These are phyloP conservation scores for Ligustrum vulgare DNA, from an alignment of 257 asterid genomes.

Conservation along the genomic window DNA sequence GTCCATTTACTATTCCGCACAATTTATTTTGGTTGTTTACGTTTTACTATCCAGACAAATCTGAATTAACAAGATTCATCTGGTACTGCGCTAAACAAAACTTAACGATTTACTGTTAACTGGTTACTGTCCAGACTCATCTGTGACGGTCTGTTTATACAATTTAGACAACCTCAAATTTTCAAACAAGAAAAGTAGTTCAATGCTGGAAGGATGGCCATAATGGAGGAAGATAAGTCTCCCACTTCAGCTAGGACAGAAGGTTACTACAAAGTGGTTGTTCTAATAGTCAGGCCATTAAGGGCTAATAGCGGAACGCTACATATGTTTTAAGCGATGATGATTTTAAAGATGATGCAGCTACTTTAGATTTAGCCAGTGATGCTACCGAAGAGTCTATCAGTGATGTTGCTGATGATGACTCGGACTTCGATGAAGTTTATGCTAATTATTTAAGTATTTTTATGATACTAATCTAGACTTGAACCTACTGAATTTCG, in stretches of 20 bases:
- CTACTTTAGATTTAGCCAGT: constrained; percentile 20
- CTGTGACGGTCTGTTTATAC: no score
- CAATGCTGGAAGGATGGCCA: constrained; percentile 48
- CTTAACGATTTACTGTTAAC: no score
- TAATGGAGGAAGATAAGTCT: constrained; percentile 32
- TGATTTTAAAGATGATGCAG: constrained; percentile 48
- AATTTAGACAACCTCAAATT: no score
- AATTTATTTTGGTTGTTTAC: no score
- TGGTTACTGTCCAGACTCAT: no score
- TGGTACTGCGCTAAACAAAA: no score
- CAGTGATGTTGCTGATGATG: constrained; percentile 34
- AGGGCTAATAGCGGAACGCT: constrained; percentile 45
- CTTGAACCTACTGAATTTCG: not conserved
- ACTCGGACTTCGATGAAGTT: constrained; percentile 53
- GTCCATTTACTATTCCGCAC: no score
- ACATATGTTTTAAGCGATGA: constrained; percentile 67
- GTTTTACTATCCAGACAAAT: no score
- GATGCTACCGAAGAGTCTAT: constrained; percentile 34
- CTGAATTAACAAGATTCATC: no score
- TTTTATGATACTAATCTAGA: not conserved
- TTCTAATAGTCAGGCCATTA: constrained; percentile 53
- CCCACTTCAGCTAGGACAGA: constrained; percentile 39
- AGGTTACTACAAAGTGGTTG: constrained; percentile 32
- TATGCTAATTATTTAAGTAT: constrained; percentile 15
- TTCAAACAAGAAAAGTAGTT: constrained; percentile 91